Percentiles rank a stretch among this genome's conserved stretches.
Conservation (phyloP, 495 filamentous ascomycete genomes). For the Diplogelasinospora grovesii region DNA sequence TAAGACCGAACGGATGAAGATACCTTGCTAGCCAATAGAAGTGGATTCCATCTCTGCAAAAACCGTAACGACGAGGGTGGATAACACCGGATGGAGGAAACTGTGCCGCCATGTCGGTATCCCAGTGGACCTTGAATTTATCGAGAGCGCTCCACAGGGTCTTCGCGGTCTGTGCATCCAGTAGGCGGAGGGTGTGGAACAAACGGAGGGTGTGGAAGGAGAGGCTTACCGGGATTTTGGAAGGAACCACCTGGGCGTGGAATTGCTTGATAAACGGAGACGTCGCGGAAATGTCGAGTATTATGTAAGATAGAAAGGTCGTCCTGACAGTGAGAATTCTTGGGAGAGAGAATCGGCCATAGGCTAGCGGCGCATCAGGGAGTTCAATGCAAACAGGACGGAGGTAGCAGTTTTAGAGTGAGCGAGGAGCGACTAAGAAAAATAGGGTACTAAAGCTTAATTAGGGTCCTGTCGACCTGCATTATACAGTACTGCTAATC, state of each 20-base stretch:
- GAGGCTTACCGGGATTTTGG: no score
- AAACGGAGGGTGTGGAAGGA: no score
- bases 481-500: no score
- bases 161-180: conserved; percentile 27
- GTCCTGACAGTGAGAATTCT: neutral
- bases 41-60: conserved; percentile 57
- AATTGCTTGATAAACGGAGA: neutral
- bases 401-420: no score
- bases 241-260: neutral
- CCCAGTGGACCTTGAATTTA: conserved; percentile 61
- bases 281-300: neutral
- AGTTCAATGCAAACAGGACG: no score
- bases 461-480: no score
- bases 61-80: conserved; percentile 48
- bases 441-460: no score
- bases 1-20: no score
- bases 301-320: neutral
- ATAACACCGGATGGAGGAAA: conserved; percentile 45
- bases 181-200: no score
- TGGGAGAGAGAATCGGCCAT: neutral
- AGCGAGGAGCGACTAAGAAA: no score
- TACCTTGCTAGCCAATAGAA: conserved; percentile 59
- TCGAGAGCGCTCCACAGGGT: conserved; percentile 43
- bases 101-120: conserved; percentile 55
- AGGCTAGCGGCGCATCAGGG: no score